These are phyloP conservation scores for Talaromyces sp. DNA, from an alignment of 2,329 filamentous ascomycete species.

Conservation along the genomic window DNA sequence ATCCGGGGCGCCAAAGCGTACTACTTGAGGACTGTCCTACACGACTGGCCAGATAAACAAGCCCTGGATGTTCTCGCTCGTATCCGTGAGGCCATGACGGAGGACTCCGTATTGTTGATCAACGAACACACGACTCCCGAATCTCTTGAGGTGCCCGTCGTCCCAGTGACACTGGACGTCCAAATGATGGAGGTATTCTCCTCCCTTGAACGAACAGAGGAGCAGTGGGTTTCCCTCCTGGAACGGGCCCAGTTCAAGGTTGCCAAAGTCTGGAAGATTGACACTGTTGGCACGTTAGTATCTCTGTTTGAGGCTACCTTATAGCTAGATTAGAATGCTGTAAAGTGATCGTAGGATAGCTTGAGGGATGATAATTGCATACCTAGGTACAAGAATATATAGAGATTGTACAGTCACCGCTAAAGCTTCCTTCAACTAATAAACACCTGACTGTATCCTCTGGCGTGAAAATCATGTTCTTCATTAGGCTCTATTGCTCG, in stretches of 20 bases:
- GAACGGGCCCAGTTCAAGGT: conserved; percentile 23
- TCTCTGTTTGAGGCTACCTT: conserved; percentile 13
- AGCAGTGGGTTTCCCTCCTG: conserved; percentile 27
- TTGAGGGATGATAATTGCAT: background rate
- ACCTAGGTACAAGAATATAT: background rate
- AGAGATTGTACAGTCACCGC: background rate
- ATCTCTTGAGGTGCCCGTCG: background rate
- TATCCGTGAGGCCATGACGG: conserved; percentile 26
- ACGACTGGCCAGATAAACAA: conserved; percentile 31
- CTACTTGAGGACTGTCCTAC: conserved; percentile 29
- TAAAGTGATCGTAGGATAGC: background rate
- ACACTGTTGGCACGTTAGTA: background rate
- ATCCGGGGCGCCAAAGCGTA: conserved; percentile 28
- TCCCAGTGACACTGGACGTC: conserved; percentile 20
- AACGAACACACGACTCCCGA: conserved; percentile 24
- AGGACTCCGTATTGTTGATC: conserved; percentile 30
- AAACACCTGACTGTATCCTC: background rate
- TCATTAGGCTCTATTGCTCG: background rate
- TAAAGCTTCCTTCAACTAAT: background rate
- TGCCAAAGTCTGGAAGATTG: conserved; percentile 1
- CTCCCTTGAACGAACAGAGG: conserved; percentile 25
- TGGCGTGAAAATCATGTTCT: background rate
- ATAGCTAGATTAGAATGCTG: background rate
- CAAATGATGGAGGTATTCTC: conserved; percentile 26
- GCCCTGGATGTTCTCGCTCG: conserved; percentile 22